phyloP scores from a whole-genome alignment of 768 basidiomycete genomes.

The Suillus alpinus region DNA sequence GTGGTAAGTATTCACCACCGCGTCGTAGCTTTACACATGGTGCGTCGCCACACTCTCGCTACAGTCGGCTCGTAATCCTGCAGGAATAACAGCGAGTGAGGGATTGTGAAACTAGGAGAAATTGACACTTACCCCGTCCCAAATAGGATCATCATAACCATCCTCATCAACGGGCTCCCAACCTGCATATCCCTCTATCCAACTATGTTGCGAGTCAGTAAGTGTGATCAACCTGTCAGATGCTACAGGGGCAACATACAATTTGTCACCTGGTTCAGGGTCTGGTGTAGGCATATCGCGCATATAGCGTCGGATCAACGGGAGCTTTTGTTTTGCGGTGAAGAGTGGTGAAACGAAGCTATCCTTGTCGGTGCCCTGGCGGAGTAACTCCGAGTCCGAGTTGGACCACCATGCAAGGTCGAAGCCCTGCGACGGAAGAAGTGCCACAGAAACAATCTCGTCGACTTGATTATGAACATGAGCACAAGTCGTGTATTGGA shows the following conservation, averaged over 20 bases:
- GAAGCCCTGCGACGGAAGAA: slow-evolving; percentile 13
- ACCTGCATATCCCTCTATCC: slow-evolving; percentile 14
- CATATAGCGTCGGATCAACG: slow-evolving; percentile 5
- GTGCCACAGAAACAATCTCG: slow-evolving; percentile 24
- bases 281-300: slow-evolving; percentile 12
- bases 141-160: slow-evolving; percentile 20
- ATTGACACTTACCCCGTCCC: neutral
- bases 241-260: slow-evolving; percentile 17
- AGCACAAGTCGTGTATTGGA: slow-evolving; percentile 1
- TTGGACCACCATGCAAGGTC: slow-evolving; percentile 22
- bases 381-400: slow-evolving; percentile 16
- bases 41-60: neutral
- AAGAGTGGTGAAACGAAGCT: slow-evolving; percentile 26
- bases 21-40: neutral
- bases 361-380: slow-evolving; percentile 17
- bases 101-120: neutral
- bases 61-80: neutral
- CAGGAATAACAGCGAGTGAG: neutral
- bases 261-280: slow-evolving; percentile 9
- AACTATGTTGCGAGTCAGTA: slow-evolving; percentile 13
- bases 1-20: neutral
- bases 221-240: neutral
- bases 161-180: slow-evolving; percentile 27
- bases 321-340: slow-evolving; percentile 15
- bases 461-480: slow-evolving; percentile 15